phyloP scores from a whole-genome alignment of 2,329 filamentous ascomycete species.

The Bipolaris sorokiniana region DNA sequence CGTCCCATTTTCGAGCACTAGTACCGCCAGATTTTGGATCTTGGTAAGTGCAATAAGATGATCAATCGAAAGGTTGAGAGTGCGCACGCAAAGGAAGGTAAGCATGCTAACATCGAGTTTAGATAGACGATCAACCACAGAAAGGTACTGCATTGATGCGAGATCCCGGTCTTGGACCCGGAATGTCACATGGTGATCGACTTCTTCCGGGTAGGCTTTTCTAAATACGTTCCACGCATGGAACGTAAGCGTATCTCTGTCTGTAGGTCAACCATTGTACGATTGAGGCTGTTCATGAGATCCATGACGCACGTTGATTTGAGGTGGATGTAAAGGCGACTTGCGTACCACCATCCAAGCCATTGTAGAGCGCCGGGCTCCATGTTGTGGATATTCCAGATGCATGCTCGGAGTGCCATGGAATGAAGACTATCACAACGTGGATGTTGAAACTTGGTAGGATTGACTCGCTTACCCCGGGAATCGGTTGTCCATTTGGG shows the following conservation, averaged over 20 bases:
- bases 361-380: constrained; percentile 23
- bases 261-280: neutral
- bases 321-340: constrained; percentile 23
- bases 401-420: constrained; percentile 27
- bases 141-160: constrained; percentile 16
- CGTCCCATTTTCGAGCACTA: constrained; percentile 13
- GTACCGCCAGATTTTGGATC: constrained; percentile 25
- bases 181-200: constrained; percentile 21
- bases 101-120: constrained; percentile 21
- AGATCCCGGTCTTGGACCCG: constrained; percentile 7
- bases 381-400: constrained; percentile 26
- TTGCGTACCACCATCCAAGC: constrained; percentile 28
- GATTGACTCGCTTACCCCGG: constrained; percentile 22
- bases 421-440: constrained; percentile 24
- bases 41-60: constrained; percentile 26
- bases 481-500: constrained; percentile 23
- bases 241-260: constrained; percentile 25
- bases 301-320: constrained; percentile 19
- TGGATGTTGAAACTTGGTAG: constrained; percentile 12
- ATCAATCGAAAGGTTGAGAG: constrained; percentile 11
- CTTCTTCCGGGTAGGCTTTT: constrained; percentile 25
- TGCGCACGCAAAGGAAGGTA: constrained; percentile 27
- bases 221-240: constrained; percentile 26
- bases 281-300: neutral
- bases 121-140: constrained; percentile 20